Conservation (phyloP, 129 eudicot species). For the Pulicaria dysenterica region DNA sequence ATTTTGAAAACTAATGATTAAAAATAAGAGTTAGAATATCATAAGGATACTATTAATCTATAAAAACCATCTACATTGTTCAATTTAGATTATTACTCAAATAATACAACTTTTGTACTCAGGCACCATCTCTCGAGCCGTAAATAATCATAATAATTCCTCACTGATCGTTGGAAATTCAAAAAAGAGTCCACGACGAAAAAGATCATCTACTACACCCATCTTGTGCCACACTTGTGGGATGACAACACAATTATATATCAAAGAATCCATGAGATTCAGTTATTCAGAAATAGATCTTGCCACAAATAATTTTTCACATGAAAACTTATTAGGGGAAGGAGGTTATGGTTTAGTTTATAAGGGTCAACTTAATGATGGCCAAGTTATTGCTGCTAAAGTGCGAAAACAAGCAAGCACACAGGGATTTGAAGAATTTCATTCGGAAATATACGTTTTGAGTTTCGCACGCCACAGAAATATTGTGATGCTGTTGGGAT, state of each 20-base stretch:
- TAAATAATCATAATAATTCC: constrained; percentile 26
- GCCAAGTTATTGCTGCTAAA: constrained; percentile 78
- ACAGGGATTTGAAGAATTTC: constrained; percentile 77
- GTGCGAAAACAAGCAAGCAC: constrained; percentile 72
- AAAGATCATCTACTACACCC: constrained; percentile 56
- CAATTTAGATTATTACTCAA: neutral
- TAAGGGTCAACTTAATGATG: constrained; percentile 71
- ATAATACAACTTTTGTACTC: neutral
- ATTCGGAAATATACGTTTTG: constrained; percentile 71
- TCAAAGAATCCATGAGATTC: constrained; percentile 64
- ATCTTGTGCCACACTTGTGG: constrained; percentile 68
- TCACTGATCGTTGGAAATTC: constrained; percentile 24
- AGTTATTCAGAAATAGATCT: constrained; percentile 66
- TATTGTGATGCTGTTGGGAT: constrained; percentile 78
- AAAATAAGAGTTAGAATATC: too few relatives aligned
- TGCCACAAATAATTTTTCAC: constrained; percentile 67
- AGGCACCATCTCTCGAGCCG: constrained; percentile 36
- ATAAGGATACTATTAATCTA: too few relatives aligned
- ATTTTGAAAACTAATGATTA: too few relatives aligned
- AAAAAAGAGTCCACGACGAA: constrained; percentile 32
- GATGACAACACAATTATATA: constrained; percentile 62
- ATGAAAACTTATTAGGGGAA: constrained; percentile 72
- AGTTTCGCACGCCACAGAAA: constrained; percentile 80
- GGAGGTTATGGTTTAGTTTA: constrained; percentile 89
- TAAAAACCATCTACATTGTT: neutral